phyloP scores from a whole-genome alignment of 2,329 filamentous ascomycete species.

The Hypoxylon sp. region DNA sequence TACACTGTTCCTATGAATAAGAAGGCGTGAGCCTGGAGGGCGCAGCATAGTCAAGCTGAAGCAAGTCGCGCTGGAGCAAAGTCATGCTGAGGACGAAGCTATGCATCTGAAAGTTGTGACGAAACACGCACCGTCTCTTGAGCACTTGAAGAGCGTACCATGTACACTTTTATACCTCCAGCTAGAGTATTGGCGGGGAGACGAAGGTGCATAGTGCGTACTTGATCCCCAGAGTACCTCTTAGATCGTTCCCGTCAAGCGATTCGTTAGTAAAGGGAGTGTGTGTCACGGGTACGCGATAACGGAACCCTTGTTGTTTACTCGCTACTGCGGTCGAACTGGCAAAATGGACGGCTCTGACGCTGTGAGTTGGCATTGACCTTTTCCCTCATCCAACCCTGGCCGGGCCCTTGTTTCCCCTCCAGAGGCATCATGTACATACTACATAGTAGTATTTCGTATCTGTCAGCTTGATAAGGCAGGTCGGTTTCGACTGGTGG shows the following conservation, averaged over 20 bases:
- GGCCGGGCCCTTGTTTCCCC: slow-evolving; percentile 13
- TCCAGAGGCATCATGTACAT: too few species aligned
- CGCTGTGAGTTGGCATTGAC: slow-evolving; percentile 36
- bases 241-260: slow-evolving; percentile 22
- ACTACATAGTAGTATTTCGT: slow-evolving; percentile 4
- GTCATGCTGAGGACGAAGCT: slow-evolving; percentile 19
- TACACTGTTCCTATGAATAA: slow-evolving; percentile 9
- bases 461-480: slow-evolving; percentile 13
- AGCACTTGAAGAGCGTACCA: slow-evolving; percentile 1
- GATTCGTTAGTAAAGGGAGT: slow-evolving; percentile 27
- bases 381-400: slow-evolving; percentile 27
- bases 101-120: slow-evolving; percentile 20
- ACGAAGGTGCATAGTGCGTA: slow-evolving; percentile 15
- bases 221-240: slow-evolving; percentile 14
- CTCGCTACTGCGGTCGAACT: slow-evolving; percentile 23
- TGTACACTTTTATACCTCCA: too few species aligned
- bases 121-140: slow-evolving; percentile 15
- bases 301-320: slow-evolving; percentile 32
- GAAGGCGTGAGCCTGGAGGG: slow-evolving; percentile 13
- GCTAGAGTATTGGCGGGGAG: slow-evolving; percentile 18
- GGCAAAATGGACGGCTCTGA: slow-evolving; percentile 28
- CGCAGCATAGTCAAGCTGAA: slow-evolving; percentile 14
- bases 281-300: slow-evolving; percentile 33
- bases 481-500: slow-evolving; percentile 10
- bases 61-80: slow-evolving; percentile 16